Conservation (phyloP, 371 early-diverging fungal genomes). For the Mortierella sp. region DNA sequence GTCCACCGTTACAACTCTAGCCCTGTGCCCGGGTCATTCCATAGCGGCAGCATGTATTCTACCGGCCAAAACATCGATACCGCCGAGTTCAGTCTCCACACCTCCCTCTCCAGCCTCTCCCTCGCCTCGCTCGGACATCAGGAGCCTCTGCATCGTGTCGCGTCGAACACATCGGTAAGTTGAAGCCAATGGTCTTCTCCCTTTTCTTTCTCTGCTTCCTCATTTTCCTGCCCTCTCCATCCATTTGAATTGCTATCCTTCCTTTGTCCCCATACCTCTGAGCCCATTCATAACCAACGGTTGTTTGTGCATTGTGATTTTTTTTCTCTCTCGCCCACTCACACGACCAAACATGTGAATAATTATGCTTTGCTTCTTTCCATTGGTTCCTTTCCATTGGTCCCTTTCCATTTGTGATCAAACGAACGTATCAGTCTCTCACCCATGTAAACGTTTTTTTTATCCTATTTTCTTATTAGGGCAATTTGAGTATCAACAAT, state of each 20-base stretch:
- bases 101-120: slow-evolving; percentile 36
- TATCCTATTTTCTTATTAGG: background rate
- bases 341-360: slow-evolving; percentile 1
- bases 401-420: background rate
- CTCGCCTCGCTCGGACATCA: slow-evolving; percentile 16
- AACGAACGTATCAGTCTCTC: background rate
- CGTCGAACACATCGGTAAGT: slow-evolving; percentile 31
- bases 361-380: background rate
- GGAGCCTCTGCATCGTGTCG: slow-evolving; percentile 19
- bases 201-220: too few species aligned
- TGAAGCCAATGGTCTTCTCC: background rate
- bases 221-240: background rate
- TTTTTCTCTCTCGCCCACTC: background rate
- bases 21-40: background rate
- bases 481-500: background rate
- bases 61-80: slow-evolving; percentile 29
- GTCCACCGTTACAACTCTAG: slow-evolving; percentile 5
- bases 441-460: background rate
- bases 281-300: slow-evolving; percentile 10
- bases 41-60: slow-evolving; percentile 18
- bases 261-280: background rate
- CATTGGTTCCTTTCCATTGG: background rate
- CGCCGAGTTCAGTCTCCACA: slow-evolving; percentile 24
- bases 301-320: background rate
- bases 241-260: background rate